Evolutionary conservation across 176 grass and related monocot species (phyloP), one percentile per base, ranked within the genome.

Genomic region (Zizania latifolia): DNA sequence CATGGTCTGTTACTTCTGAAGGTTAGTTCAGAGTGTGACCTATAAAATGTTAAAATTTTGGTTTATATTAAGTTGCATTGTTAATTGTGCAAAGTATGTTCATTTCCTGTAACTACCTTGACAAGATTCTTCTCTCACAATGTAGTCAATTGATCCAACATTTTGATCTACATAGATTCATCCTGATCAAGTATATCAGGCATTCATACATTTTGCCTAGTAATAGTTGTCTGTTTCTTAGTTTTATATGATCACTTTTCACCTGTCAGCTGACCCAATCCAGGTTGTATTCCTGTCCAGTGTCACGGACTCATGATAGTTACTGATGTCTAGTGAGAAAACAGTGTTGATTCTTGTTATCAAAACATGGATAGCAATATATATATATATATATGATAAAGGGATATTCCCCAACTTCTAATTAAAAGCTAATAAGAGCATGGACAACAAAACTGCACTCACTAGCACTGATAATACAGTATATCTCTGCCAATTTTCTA

Each of bases 41-140:
- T 74, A n/a, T 58, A 44, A 43, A 41, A 4, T n/a, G 58, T 15
- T 39, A 8, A 17, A 37, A 46, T 17, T 27, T 4, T 8, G 6
- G 10, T 72, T 10, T 0, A 17, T 3, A 53, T 53, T 32, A 71
- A 55, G 31, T 55, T 72, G 36, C 24, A 15, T 56, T 56, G 32
- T 55, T 24, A 21, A 16, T 56, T 37, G 19, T 1, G 8, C 8
- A 55, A 55, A 54, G 12, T 65, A 30, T 53, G 16, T 24, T 41
- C 54, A 15, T 72, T 37, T 72, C 19, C 50, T 36, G 0, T 45
- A 35, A 44, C n/a, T 35, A 39, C 34, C 45, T 38, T 35, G 35
- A 74, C 56, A 15, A 65, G 55, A 85, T 71, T 35, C n/a, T 65
- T 51, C 19, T 84, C 1, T 11, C 24, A n/a, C 33, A 77, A 54